Percentiles rank a stretch among this genome's conserved stretches.
Evolutionary conservation across 2,329 filamentous ascomycete species (phyloP).

Genomic region (Colletotrichum higginsianum): DNA sequence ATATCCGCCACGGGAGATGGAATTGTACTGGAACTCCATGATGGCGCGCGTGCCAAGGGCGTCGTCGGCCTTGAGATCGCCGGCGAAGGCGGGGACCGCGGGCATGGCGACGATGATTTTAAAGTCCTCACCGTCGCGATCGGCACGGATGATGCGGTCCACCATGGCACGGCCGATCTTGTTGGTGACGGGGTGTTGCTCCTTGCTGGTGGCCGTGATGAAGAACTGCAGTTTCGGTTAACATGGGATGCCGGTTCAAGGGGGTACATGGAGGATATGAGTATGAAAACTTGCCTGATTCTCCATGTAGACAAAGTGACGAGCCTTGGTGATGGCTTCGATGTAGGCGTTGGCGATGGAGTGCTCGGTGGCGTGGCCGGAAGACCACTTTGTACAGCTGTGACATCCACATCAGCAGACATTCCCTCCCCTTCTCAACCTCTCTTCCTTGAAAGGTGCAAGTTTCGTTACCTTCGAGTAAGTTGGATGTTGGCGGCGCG

Average conservation of each 20-base stretch:
- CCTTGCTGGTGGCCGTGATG: conserved; percentile 82
- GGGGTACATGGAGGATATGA: conserved; percentile 18
- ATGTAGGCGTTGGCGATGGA: conserved; percentile 91
- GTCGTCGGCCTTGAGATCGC: conserved; percentile 80
- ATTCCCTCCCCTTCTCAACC: not conserved
- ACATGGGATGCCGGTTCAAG: not conserved
- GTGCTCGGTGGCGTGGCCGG: conserved; percentile 71
- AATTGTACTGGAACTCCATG: conserved; percentile 90
- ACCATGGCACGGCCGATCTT: conserved; percentile 85
- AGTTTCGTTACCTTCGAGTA: conserved; percentile 60
- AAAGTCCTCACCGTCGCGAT: conserved; percentile 75
- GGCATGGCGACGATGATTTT: conserved; percentile 85
- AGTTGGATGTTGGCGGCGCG: conserved; percentile 63
- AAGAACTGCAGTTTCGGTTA: conserved; percentile 73
- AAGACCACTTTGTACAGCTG: conserved; percentile 67
- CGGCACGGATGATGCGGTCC: conserved; percentile 81
- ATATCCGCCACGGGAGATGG: conserved; percentile 82
- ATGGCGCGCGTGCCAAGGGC: conserved; percentile 85
- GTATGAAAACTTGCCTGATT: conserved; percentile 67
- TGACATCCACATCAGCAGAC: not conserved
- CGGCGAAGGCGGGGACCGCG: conserved; percentile 85
- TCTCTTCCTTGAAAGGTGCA: not conserved
- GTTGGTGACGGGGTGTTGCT: conserved; percentile 82
- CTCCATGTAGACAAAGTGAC: conserved; percentile 85
- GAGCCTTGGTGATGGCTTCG: conserved; percentile 76